These are phyloP conservation scores for Microdochium bolleyi DNA, from an alignment of 2,329 filamentous ascomycete species.

Conservation along the genomic window DNA sequence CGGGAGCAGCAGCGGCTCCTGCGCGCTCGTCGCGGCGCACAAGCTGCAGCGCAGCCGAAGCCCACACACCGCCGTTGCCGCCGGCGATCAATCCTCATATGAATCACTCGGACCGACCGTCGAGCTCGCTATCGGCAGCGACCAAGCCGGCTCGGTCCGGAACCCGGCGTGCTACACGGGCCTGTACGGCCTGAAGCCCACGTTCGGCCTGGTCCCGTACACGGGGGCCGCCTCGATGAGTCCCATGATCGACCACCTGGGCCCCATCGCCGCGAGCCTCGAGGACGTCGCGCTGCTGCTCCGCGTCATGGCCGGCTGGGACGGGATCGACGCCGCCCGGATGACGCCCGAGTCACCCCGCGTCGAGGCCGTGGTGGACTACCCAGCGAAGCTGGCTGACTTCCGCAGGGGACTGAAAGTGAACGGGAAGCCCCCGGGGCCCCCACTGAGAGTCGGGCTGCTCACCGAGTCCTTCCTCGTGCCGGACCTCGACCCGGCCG, in stretches of 20 bases:
- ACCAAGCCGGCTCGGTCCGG: conserved; percentile 22
- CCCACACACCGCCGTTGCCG: too few relatives aligned
- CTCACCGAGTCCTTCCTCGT: conserved; percentile 34
- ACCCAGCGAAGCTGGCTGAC: conserved; percentile 12
- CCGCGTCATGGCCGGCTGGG: conserved; percentile 31
- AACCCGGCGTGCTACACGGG: conserved; percentile 21
- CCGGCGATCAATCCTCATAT: not conserved
- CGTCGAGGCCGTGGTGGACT: conserved; percentile 23
- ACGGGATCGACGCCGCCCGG: conserved; percentile 33
- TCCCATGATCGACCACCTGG: conserved; percentile 34
- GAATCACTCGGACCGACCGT: conserved; percentile 6
- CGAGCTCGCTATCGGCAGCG: conserved; percentile 19
- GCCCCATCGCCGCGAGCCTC: conserved; percentile 30
- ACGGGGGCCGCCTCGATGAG: conserved; percentile 29
- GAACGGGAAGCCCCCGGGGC: too few relatives aligned
- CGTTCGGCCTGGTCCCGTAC: conserved; percentile 33
- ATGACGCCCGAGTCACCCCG: conserved; percentile 30
- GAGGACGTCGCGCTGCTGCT: conserved; percentile 30
- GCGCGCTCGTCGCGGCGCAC: conserved; percentile 16
- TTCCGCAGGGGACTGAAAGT: conserved; percentile 4
- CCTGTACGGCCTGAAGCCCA: conserved; percentile 28
- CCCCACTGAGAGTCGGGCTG: conserved; percentile 29
- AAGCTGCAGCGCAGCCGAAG: too few relatives aligned
- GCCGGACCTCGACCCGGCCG: conserved; percentile 26
- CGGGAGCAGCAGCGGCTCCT: conserved; percentile 19